phyloP scores from a whole-genome alignment of 2,329 filamentous ascomycete genomes.

The Diplodia corticola region DNA sequence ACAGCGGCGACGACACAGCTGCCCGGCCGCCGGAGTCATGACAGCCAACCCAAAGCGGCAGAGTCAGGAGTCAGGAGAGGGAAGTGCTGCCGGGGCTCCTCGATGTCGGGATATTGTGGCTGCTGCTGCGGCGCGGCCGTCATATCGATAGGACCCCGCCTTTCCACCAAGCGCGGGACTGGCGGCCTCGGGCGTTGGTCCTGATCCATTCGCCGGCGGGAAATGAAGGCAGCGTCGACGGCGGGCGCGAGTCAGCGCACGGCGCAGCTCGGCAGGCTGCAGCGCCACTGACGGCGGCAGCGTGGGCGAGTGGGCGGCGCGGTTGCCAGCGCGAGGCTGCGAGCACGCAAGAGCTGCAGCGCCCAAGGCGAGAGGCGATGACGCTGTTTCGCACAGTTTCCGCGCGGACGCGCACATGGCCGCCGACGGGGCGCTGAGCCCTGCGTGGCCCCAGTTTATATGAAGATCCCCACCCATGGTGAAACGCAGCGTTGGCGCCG shows the following conservation, averaged over 20 bases:
- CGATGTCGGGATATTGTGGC: not conserved
- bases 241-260: conserved; percentile 5
- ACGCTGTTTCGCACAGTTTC: conserved; percentile 7
- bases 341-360: conserved; percentile 9
- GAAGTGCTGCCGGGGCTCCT: not conserved
- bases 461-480: conserved; percentile 16
- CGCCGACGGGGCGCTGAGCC: conserved; percentile 14
- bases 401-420: not conserved
- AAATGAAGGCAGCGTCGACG: conserved; percentile 7
- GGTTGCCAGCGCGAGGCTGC: not conserved
- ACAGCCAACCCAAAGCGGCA: not conserved
- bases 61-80: conserved; percentile 15
- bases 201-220: conserved; percentile 11
- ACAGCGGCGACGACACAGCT: not conserved
- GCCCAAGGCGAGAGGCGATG: not conserved
- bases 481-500: conserved; percentile 20
- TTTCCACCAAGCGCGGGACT: not conserved
- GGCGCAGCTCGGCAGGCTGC: not conserved
- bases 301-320: not conserved
- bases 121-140: not conserved
- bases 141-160: conserved; percentile 20
- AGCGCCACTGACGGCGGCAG: not conserved
- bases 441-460: conserved; percentile 18
- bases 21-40: not conserved
- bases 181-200: conserved; percentile 2